Percentiles rank a stretch among this genome's conserved stretches.
Evolutionary conservation across 768 basidiomycete species (phyloP).

Genomic region (Gymnopilus junonius): DNA sequence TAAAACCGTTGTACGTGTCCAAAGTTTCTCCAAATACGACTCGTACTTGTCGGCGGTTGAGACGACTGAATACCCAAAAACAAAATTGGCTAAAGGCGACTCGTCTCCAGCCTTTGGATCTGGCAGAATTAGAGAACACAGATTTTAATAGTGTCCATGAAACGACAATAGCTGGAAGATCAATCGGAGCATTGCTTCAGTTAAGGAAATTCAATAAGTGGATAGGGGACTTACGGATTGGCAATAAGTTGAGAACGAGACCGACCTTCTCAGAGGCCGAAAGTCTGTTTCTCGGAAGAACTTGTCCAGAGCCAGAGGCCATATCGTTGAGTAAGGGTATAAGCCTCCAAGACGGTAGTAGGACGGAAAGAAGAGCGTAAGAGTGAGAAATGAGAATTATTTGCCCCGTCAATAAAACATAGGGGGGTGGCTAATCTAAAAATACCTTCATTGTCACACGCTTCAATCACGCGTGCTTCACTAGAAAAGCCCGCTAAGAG

Average conservation of each 20-base stretch:
- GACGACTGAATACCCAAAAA: background rate
- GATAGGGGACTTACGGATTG: slow-evolving; percentile 3
- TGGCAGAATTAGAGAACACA: slow-evolving; percentile 8
- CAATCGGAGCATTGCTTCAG: too few species aligned
- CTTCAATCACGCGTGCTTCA: too few species aligned
- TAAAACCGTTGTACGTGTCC: slow-evolving; percentile 21
- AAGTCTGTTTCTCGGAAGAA: slow-evolving; percentile 14
- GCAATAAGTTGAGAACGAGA: slow-evolving; percentile 6
- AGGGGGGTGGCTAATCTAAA: too few species aligned
- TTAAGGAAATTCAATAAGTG: background rate
- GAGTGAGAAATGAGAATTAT: too few species aligned
- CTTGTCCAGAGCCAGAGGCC: background rate
- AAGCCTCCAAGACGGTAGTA: background rate
- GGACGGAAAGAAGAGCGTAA: background rate
- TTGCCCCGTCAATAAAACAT: too few species aligned
- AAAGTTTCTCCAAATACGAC: slow-evolving; percentile 20
- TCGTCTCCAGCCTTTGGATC: slow-evolving; percentile 15
- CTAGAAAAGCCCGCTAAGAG: too few species aligned
- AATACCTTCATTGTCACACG: too few species aligned
- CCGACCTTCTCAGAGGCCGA: slow-evolving; percentile 7
- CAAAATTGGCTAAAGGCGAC: background rate
- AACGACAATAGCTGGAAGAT: slow-evolving; percentile 13
- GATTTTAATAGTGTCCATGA: slow-evolving; percentile 14
- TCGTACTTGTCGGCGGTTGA: slow-evolving; percentile 20
- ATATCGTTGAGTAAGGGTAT: background rate